Conservation (phyloP, 2,329 filamentous ascomycete genomes). For the Fusarium dlaminii region DNA sequence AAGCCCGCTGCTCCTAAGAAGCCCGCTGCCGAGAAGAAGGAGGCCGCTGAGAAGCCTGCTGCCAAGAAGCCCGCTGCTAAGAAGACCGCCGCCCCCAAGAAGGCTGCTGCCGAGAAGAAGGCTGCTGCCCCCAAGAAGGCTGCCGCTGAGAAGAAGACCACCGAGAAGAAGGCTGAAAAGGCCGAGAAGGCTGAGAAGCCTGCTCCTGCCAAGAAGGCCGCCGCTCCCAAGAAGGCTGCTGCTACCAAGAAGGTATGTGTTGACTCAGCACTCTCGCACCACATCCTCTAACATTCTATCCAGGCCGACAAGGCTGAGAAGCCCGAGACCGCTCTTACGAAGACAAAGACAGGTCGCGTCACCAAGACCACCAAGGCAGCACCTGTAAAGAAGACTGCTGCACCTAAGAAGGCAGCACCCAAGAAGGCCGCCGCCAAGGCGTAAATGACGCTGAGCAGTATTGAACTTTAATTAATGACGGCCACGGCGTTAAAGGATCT, state of each 20-base stretch:
- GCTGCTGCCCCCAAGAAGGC: constrained; percentile 52
- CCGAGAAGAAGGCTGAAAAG: constrained; percentile 23
- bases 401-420: constrained; percentile 52
- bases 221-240: constrained; percentile 47
- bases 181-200: constrained; percentile 64
- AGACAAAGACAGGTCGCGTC: constrained; percentile 88
- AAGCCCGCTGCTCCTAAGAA: constrained; percentile 48
- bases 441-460: constrained; percentile 40
- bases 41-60: constrained; percentile 43
- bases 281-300: background rate
- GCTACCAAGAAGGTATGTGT: constrained; percentile 33
- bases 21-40: constrained; percentile 49
- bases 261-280: background rate
- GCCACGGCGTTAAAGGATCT: constrained; percentile 50
- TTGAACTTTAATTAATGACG: constrained; percentile 50
- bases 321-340: constrained; percentile 72
- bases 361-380: constrained; percentile 70
- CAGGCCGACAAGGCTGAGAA: constrained; percentile 63
- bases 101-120: constrained; percentile 44
- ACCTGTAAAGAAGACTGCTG: constrained; percentile 43
- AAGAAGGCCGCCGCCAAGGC: constrained; percentile 61
- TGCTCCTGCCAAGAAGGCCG: constrained; percentile 46
- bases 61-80: constrained; percentile 50
- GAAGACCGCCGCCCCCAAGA: constrained; percentile 50
- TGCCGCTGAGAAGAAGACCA: constrained; percentile 23